These are phyloP conservation scores for Phialocephala sp. DNA, from an alignment of 2,329 filamentous ascomycete genomes.

Conservation along the genomic window DNA sequence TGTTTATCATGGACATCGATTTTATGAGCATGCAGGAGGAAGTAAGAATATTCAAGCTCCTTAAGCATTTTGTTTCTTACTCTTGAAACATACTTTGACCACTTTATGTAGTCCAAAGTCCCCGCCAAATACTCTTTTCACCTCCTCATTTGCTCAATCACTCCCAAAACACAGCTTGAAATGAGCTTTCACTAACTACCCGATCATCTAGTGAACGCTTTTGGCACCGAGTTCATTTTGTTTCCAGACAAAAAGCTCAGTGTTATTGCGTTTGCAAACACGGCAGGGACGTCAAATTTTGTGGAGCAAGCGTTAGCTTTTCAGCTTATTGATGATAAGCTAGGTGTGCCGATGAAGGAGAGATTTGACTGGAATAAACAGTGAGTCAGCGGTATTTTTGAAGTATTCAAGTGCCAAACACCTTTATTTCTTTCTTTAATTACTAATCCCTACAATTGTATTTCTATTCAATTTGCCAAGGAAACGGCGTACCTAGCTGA, in stretches of 20 bases:
- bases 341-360: slow-evolving; percentile 44
- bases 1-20: slow-evolving; percentile 50
- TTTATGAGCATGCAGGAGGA: slow-evolving; percentile 51
- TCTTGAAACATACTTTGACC: too few species aligned
- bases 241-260: slow-evolving; percentile 52
- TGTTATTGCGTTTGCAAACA: slow-evolving; percentile 52
- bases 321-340: slow-evolving; percentile 49
- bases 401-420: too few species aligned
- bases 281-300: slow-evolving; percentile 47
- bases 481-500: background rate
- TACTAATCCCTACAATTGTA: too few species aligned
- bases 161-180: too few species aligned
- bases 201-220: slow-evolving; percentile 45
- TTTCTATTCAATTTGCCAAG: too few species aligned
- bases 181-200: too few species aligned
- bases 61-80: too few species aligned
- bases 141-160: too few species aligned
- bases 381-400: slow-evolving; percentile 35
- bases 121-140: too few species aligned
- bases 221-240: slow-evolving; percentile 51
- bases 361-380: slow-evolving; percentile 46
- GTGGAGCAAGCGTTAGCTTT: slow-evolving; percentile 45
- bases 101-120: too few species aligned
- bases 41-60: slow-evolving; percentile 19
- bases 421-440: too few species aligned